Conservation (phyloP, 768 basidiomycete genomes). For the Mycena polygramma region DNA sequence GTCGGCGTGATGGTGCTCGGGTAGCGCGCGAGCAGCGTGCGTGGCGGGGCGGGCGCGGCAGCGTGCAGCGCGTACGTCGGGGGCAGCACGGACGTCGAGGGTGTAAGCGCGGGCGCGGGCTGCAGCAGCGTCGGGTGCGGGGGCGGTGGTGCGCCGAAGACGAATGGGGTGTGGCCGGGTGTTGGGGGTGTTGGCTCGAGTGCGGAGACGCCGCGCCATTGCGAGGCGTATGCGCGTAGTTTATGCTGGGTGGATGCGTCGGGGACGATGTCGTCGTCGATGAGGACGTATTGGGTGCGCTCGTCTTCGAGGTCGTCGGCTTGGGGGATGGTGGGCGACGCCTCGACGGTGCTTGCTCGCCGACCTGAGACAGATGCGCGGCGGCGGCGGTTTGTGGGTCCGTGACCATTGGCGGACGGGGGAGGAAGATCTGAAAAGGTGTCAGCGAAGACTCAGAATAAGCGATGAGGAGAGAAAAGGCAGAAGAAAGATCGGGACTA, state of each 20-base stretch:
- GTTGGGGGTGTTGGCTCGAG: slow-evolving; percentile 41
- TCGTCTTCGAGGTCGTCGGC: slow-evolving; percentile 55
- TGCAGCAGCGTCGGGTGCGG: slow-evolving; percentile 48
- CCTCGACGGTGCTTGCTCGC: slow-evolving; percentile 39
- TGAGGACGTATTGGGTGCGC: slow-evolving; percentile 60
- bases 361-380: slow-evolving; percentile 45
- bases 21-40: slow-evolving; percentile 73
- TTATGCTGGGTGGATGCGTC: slow-evolving; percentile 59
- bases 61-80: slow-evolving; percentile 78
- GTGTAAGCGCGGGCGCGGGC: slow-evolving; percentile 46
- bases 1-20: slow-evolving; percentile 75
- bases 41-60: slow-evolving; percentile 64
- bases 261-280: slow-evolving; percentile 60
- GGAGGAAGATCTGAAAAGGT: not conserved
- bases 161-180: slow-evolving; percentile 18
- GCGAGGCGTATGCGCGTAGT: slow-evolving; percentile 69
- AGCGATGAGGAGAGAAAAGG: no score
- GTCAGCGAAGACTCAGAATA: no score
- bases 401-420: no score
- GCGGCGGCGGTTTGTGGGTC: not conserved
- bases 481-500: no score
- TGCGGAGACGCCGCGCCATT: slow-evolving; percentile 80
- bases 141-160: slow-evolving; percentile 37
- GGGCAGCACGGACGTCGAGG: slow-evolving; percentile 60
- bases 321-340: slow-evolving; percentile 37